A percentile compares a stretch with the other conserved stretches of the same genome.
Conservation (phyloP, 352 stramenopile genomes). For the Globisporangium spiculum region DNA sequence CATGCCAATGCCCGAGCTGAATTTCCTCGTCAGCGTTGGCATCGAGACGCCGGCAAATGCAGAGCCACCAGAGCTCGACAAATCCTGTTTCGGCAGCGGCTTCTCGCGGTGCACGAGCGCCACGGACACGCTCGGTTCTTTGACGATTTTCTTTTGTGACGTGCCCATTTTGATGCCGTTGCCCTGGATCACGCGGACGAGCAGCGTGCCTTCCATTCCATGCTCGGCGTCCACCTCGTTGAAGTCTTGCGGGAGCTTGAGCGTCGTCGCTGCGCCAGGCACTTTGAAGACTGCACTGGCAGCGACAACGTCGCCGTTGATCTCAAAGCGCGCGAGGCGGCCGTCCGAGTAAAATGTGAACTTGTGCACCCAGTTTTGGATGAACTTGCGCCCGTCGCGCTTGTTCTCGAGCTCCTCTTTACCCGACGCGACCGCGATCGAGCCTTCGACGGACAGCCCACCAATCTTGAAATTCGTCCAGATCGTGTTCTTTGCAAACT, state of each 20-base stretch:
- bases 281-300: conserved; percentile 87
- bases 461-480: conserved; percentile 89
- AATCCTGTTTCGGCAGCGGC: conserved; percentile 29
- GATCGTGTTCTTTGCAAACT: conserved; percentile 72
- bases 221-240: conserved; percentile 85
- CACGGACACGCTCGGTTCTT: conserved; percentile 60
- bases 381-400: conserved; percentile 76
- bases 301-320: conserved; percentile 85
- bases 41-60: conserved; percentile 60
- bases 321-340: conserved; percentile 82
- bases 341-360: conserved; percentile 87
- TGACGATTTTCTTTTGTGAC: conserved; percentile 64
- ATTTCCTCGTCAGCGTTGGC: conserved; percentile 70
- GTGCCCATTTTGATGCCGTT: conserved; percentile 73
- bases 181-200: conserved; percentile 81
- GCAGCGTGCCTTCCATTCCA: conserved; percentile 56
- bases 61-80: conserved; percentile 28
- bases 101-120: conserved; percentile 65
- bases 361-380: conserved; percentile 90
- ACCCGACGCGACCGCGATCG: conserved; percentile 76
- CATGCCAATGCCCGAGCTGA: conserved; percentile 57
- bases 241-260: conserved; percentile 87
- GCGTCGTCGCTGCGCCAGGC: conserved; percentile 74
- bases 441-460: conserved; percentile 78
- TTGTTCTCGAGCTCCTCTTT: conserved; percentile 88